phyloP scores from a whole-genome alignment of 805 yeast species.

The Sugiyamaella mastotermitis region DNA sequence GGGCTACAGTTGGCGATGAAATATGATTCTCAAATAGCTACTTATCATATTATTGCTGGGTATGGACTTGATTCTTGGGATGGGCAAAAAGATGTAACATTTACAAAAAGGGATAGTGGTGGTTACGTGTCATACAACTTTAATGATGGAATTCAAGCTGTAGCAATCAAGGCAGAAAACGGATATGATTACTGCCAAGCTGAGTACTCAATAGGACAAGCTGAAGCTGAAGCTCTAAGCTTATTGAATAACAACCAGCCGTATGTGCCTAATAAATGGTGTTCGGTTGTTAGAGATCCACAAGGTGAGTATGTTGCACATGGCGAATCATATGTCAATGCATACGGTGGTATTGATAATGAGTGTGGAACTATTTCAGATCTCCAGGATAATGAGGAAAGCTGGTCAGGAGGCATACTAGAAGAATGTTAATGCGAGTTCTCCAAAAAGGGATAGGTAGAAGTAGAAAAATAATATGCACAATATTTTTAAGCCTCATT shows the following conservation, averaged over 20 bases:
- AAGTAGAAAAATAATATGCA: too few species aligned
- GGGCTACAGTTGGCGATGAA: background rate
- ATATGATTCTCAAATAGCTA: background rate
- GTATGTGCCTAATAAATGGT: background rate
- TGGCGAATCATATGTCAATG: background rate
- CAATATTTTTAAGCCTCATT: too few species aligned
- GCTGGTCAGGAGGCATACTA: too few species aligned
- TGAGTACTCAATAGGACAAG: background rate
- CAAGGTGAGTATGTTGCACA: background rate
- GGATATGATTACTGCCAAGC: background rate
- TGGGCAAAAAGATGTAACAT: background rate
- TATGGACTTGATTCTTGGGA: background rate
- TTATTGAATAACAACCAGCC: background rate
- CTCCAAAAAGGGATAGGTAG: too few species aligned
- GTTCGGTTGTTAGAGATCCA: background rate
- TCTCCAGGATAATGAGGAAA: too few species aligned
- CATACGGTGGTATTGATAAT: constrained; percentile 1
- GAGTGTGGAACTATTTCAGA: background rate
- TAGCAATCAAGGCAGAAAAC: background rate
- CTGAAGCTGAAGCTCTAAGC: background rate
- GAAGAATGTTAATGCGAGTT: too few species aligned
- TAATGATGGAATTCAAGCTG: background rate
- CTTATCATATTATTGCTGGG: background rate
- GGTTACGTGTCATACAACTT: background rate
- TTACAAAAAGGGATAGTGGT: background rate